Base-by-base conservation (phyloP, 305 asterid genomes). In the Rubia peregrina region DNA sequence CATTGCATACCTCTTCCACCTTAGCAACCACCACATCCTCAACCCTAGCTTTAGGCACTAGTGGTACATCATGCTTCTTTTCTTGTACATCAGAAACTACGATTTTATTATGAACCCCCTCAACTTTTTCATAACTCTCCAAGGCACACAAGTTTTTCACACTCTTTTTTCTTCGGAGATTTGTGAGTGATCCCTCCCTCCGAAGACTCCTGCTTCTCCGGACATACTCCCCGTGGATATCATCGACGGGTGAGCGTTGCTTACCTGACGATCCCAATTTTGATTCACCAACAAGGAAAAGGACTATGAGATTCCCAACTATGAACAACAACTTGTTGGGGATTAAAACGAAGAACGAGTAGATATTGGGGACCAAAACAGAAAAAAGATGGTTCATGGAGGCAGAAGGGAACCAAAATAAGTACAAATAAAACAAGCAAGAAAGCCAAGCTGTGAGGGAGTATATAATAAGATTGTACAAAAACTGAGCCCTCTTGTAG, bases 261-360 rank as follows among this genome's bases (percentile, higher is more conserved):
- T 30, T 22, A 1, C 61, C 30, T 19, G 21, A n/a, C 0, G 51
- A 46, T 14, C 36, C 11, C 9, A 61, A 11, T 21, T 55, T 73
- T 6, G 78, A 72, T 57, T 75, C 75, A 48, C 70, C 62, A 14
- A 79, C 57, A 12, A 79, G 76, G 71, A 76, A 61, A 17, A 79
- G 44, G 62, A 79, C 68, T 26, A 79, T 76, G 76, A 66, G 19
- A 70, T 79, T 79, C 16, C 78, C 76, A 11, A 79, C 11, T 12
- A 79, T 12, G 53, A 79, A 79, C 61, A 79, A 46, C 68, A 73
- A 41, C 26, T 73, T 64, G 22, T 64, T 72, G 61, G 78, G 60
- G 36, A 68, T 76, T 7, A 49, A 59, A 68, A 72, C 19, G 10
- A 63, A 41, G 24, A 79, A 69, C 2, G 83, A 69, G 38, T 14